Evolutionary conservation across 2,329 filamentous ascomycete species (phyloP), one percentile per base, ranked within the genome.

Genomic region (Phoma sp.): DNA sequence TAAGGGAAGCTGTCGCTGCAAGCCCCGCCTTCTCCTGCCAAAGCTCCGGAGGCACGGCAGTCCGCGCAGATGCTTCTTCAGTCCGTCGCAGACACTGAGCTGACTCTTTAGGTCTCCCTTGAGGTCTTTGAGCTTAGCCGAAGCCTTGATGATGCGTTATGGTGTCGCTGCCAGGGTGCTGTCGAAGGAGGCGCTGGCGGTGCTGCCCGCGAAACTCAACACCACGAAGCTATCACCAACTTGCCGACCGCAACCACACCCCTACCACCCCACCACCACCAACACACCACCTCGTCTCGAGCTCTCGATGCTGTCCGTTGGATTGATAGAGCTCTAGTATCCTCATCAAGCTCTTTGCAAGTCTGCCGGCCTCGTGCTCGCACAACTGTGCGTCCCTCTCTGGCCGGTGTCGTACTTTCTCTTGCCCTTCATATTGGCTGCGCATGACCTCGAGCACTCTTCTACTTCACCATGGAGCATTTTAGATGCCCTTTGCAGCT

Each of bases 121-220:
- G n/a, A 34, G 36, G 21, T 42, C 32, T 21, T 15, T 5, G 7
- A 11, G 2, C 4, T 20, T 17, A 2, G 11, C 50, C 29, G 48
- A 28, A 5, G 9, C n/a, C 28, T 34, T 29, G 20, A 12, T 33
- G 40, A 15, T 3, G 7, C 14, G 2, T 17, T 10, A 17, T 39
- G 33, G 39, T 18, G 43, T n/a, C 34, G 51, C 10, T 36, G 39
- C 12, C 25, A 38, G 45, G 47, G 32, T 37, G 28, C 15, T 54
- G 33, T n/a, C 25, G 28, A 5, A 9, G 39, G 17, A 21, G 37
- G 12, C 4, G 18, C 17, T 21, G n/a, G 51, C 17, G 20, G 32
- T 23, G 23, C 36, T 30, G 17, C 23, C 42, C 12, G 39, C 45
- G 26, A 40, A 36, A 49, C 38, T 46, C 51, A 49, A 54, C 51